Base-by-base conservation (phyloP, 2,329 filamentous ascomycete genomes). In the Ophiostoma montium region DNA sequence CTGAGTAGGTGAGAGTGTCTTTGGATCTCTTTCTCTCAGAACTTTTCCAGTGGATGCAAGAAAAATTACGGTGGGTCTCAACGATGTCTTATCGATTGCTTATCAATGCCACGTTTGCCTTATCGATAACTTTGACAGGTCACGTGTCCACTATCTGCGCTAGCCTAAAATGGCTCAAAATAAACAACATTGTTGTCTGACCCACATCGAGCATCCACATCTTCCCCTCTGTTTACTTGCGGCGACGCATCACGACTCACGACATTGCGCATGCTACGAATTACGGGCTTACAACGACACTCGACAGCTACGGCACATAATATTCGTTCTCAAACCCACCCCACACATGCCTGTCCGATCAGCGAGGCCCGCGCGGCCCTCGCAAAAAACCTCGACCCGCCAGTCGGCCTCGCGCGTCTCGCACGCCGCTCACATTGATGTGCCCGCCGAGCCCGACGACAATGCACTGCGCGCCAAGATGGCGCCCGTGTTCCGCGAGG, bases 401-500 rank as follows among this genome's bases (percentile, higher is more conserved):
- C 61, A 65, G 15, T 71, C 72, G 3, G 67, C 63, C 32, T 75
- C 73, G 45, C 69, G 71, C 47, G 62, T 63, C 31, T 72, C 71
- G 5, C 67, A 72, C 5, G 59, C 64, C 5, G 59, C 64, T 18
- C 62, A 61, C 54, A 19, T 65, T 55, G 68, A 75, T 38, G 64
- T 84, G n/a, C 82, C 84, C 35, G 76, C 82, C 58, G 87, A 95
- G 61, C 75, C 80, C 3, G 76, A 79, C 48, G 72, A 78, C 43
- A 87, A 77, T 51, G 75, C 75, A 15, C 68, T 95, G 56, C 84
- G 89, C 58, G 75, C 73, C 33, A 83, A 85, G 60, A 73, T 95
- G 47, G 84, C 81, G 61, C 67, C 74, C 49, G 74, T 87, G 45
- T 89, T 89, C 60, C 74, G 75, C 55, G 84, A 89, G 63, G 88